These are phyloP conservation scores for Eimeria falciformis DNA, from an alignment of 169 alveolate species.

Conservation along the genomic window DNA sequence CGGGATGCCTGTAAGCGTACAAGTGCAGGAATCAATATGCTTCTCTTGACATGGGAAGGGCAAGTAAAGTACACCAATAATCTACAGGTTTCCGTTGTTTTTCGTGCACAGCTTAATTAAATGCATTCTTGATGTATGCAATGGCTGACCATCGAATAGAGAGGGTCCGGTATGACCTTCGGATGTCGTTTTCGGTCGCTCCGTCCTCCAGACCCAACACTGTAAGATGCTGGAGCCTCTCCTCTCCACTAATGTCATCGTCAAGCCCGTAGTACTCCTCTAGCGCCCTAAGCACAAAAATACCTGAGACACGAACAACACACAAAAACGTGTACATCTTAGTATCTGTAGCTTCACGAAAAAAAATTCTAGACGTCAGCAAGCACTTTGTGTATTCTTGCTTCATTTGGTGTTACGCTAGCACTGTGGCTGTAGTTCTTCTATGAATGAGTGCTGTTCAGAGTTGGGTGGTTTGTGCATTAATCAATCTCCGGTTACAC, in stretches of 20 bases:
- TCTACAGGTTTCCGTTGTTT: too few relatives aligned
- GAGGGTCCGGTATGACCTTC: conserved; percentile 65
- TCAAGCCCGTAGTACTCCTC: conserved; percentile 72
- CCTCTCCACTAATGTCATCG: conserved; percentile 53
- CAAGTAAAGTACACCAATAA: too few relatives aligned
- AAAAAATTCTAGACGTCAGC: neutral
- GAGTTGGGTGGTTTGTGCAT: too few relatives aligned
- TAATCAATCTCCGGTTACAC: neutral
- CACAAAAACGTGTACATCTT: neutral
- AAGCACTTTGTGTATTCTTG: neutral
- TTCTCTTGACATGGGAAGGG: too few relatives aligned
- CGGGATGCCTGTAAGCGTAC: conserved; percentile 64
- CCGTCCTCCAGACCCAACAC: conserved; percentile 62
- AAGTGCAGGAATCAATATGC: too few relatives aligned
- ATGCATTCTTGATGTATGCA: too few relatives aligned
- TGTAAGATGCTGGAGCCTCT: conserved; percentile 53
- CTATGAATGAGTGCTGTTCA: too few relatives aligned
- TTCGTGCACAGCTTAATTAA: too few relatives aligned
- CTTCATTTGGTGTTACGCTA: neutral
- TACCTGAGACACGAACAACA: conserved; percentile 1
- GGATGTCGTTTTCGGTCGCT: conserved; percentile 62
- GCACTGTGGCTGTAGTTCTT: neutral
- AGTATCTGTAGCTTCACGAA: neutral
- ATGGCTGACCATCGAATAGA: conserved; percentile 56
- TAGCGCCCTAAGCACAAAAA: conserved; percentile 63